Conservation (phyloP, 75 land plant genomes). For the Cryptomeria japonica region DNA sequence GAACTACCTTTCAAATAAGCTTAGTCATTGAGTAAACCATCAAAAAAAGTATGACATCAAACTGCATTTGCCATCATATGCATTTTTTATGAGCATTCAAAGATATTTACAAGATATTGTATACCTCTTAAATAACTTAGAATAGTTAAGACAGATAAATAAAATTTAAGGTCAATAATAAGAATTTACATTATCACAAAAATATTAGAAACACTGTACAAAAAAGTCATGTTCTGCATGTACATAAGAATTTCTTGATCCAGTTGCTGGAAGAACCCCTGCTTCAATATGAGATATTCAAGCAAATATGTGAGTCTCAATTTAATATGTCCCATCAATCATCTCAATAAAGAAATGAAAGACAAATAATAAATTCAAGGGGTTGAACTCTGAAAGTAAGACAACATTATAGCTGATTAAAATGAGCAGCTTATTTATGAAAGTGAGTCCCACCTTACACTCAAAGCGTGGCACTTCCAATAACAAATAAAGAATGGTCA, state of each 20-base stretch:
- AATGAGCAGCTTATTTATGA: too few species aligned
- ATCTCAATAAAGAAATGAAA: too few species aligned
- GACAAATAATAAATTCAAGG: too few species aligned
- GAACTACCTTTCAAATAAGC: neutral
- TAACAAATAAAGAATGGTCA: too few species aligned
- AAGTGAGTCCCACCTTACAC: too few species aligned
- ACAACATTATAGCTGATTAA: too few species aligned
- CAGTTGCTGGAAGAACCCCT: too few species aligned
- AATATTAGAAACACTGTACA: neutral
- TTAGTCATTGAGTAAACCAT: neutral
- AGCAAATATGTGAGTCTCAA: too few species aligned
- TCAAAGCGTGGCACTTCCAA: too few species aligned
- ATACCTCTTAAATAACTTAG: neutral
- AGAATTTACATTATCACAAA: neutral
- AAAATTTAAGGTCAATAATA: neutral
- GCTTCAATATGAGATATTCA: too few species aligned
- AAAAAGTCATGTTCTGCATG: neutral
- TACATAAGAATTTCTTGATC: constrained; percentile 29
- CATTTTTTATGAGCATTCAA: neutral
- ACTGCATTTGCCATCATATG: neutral
- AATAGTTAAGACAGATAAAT: neutral
- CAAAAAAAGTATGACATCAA: neutral
- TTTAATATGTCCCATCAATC: too few species aligned
- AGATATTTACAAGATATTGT: neutral
- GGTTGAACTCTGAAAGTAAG: neutral